phyloP scores from a whole-genome alignment of 2,329 filamentous ascomycete species.

The Penicillium thymicola region DNA sequence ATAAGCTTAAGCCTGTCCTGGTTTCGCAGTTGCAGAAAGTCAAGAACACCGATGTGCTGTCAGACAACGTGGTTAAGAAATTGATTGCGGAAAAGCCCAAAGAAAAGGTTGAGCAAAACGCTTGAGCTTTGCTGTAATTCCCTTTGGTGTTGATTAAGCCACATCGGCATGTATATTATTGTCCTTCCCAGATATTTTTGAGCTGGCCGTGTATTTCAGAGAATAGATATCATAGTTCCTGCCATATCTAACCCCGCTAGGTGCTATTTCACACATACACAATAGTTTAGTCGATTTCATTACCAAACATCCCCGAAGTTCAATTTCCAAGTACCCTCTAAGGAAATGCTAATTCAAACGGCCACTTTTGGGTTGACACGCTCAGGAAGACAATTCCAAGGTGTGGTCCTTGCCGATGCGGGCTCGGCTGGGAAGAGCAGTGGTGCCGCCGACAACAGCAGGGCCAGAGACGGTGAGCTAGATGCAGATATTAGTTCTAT shows the following conservation, averaged over 20 bases:
- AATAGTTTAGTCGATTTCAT: background rate
- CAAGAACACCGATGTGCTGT: constrained; percentile 1
- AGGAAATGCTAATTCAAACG: background rate
- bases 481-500: constrained; percentile 3
- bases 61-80: constrained; percentile 26
- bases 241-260: background rate
- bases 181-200: constrained; percentile 15
- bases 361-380: background rate
- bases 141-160: constrained; percentile 6
- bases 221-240: constrained; percentile 12
- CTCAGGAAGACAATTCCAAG: constrained; percentile 49
- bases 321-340: background rate
- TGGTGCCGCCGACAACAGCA: constrained; percentile 66
- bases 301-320: background rate
- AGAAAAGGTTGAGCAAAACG: background rate
- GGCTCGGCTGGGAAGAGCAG: constrained; percentile 61
- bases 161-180: constrained; percentile 22
- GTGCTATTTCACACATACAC: background rate
- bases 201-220: constrained; percentile 20
- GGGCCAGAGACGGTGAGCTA: constrained; percentile 71
- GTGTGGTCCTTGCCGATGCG: constrained; percentile 71
- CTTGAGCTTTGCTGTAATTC: background rate
- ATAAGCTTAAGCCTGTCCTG: background rate
- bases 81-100: background rate
- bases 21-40: constrained; percentile 45